These are phyloP conservation scores for Rhizopogon vesiculosus DNA, from an alignment of 768 basidiomycete genomes.

Conservation along the genomic window DNA sequence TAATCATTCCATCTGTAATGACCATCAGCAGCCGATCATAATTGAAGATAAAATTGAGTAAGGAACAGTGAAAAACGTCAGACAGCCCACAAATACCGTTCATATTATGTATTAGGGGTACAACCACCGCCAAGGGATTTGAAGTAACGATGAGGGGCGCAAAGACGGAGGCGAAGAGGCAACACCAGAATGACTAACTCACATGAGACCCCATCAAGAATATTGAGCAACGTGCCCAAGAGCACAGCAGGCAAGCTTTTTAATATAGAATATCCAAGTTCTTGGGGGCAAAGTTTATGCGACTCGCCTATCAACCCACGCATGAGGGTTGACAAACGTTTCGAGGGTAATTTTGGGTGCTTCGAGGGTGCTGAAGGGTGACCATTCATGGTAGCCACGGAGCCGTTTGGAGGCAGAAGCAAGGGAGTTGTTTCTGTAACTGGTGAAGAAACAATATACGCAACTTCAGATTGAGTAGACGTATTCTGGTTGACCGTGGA, in stretches of 20 bases:
- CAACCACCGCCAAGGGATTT: neutral
- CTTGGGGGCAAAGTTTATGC: neutral
- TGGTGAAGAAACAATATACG: neutral
- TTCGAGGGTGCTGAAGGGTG: neutral
- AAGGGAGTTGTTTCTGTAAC: neutral
- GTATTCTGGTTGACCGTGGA: neutral
- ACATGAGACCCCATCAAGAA: constrained; percentile 93
- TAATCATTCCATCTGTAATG: constrained; percentile 83
- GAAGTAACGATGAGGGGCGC: neutral
- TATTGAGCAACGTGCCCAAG: constrained; percentile 80
- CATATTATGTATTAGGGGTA: constrained; percentile 1
- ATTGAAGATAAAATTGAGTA: neutral
- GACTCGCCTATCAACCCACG: neutral
- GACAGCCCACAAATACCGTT: neutral
- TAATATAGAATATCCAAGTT: constrained; percentile 13
- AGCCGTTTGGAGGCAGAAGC: neutral
- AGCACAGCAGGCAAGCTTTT: constrained; percentile 76
- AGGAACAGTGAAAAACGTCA: neutral
- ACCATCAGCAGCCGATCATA: neutral
- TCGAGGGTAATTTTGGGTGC: neutral
- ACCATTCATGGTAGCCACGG: neutral
- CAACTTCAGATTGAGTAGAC: neutral
- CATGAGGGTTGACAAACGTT: neutral
- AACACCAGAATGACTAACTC: constrained; percentile 25
- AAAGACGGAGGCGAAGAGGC: neutral